Evolutionary conservation across 1,284 basidiomycete genomes (phyloP).

Genomic region (Moesziomyces globuligerus): DNA sequence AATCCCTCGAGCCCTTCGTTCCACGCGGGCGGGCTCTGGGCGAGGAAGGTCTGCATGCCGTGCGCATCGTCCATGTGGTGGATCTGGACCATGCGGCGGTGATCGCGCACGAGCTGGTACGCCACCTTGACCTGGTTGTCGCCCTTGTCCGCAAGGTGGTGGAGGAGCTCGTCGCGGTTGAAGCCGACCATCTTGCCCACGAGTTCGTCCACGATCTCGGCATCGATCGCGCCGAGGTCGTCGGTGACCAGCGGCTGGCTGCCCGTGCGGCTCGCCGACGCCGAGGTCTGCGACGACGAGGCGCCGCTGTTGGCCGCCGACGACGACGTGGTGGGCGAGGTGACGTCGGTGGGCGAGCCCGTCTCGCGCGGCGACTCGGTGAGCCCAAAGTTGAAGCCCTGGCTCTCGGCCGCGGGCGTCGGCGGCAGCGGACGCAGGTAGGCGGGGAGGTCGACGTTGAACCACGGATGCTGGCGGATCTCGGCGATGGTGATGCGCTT

Average conservation of each 20-base stretch:
- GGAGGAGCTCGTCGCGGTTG: constrained; percentile 84
- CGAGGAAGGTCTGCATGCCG: constrained; percentile 71
- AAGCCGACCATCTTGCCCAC: constrained; percentile 80
- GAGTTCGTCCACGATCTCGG: constrained; percentile 86
- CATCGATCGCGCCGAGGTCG: constrained; percentile 84
- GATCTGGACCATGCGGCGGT: constrained; percentile 84
- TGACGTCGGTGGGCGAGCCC: constrained; percentile 27
- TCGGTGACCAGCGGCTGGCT: constrained; percentile 36
- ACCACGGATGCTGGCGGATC: constrained; percentile 65
- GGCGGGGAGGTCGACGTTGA: constrained; percentile 62
- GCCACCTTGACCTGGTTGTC: constrained; percentile 97
- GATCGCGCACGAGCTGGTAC: constrained; percentile 91
- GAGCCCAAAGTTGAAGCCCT: constrained; percentile 71
- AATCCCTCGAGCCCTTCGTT: constrained; percentile 69
- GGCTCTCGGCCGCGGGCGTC: constrained; percentile 71
- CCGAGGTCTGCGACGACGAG: constrained; percentile 30
- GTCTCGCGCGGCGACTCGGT: constrained; percentile 34
- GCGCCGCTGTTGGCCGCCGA: constrained; percentile 26
- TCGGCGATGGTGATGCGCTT: constrained; percentile 66
- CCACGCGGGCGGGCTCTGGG: constrained; percentile 71
- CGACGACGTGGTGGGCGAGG: constrained; percentile 17
- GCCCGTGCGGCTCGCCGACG: constrained; percentile 18
- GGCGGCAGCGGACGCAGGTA: constrained; percentile 77
- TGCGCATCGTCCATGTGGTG: constrained; percentile 52
- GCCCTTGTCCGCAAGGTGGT: constrained; percentile 81